phyloP scores from a whole-genome alignment of 164 flowering plant species.

The Aristolochia contorta region DNA sequence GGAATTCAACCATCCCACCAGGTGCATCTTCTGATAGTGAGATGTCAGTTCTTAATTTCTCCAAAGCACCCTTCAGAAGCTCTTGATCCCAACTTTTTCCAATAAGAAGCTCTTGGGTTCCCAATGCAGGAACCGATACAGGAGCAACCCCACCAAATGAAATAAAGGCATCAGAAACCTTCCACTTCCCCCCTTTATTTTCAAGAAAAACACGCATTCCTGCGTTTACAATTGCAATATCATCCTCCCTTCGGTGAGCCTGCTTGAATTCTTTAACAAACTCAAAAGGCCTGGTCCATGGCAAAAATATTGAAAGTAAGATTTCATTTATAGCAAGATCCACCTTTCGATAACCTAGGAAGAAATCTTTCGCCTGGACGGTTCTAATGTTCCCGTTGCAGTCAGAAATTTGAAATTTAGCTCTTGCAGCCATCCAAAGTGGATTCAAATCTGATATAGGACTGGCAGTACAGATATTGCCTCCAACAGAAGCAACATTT shows the following conservation, averaged over 20 bases:
- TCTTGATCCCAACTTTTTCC: constrained; percentile 71
- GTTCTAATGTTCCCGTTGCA: constrained; percentile 51
- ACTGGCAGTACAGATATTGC: constrained; percentile 98
- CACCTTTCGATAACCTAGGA: constrained; percentile 83
- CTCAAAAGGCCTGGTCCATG: constrained; percentile 82
- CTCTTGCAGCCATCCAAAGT: constrained; percentile 91
- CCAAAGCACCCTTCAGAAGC: constrained; percentile 46
- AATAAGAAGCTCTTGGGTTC: constrained; percentile 43
- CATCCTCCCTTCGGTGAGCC: constrained; percentile 96
- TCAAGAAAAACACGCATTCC: constrained; percentile 83
- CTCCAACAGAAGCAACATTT: constrained; percentile 92
- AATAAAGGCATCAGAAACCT: constrained; percentile 74
- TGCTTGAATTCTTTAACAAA: constrained; percentile 95
- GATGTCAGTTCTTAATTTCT: constrained; percentile 50
- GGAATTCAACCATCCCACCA: constrained; percentile 98
- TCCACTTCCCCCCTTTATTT: constrained; percentile 38
- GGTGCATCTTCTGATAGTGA: constrained; percentile 73
- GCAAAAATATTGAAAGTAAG: constrained; percentile 68
- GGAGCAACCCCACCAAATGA: constrained; percentile 97
- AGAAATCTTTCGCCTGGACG: constrained; percentile 64
- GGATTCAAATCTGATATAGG: constrained; percentile 99
- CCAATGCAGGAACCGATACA: constrained; percentile 48
- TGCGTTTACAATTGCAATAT: constrained; percentile 94
- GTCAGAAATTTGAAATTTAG: constrained; percentile 55
- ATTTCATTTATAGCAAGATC: constrained; percentile 65